These are phyloP conservation scores for Mycena haematopus DNA, from an alignment of 768 basidiomycete species.

Conservation along the genomic window DNA sequence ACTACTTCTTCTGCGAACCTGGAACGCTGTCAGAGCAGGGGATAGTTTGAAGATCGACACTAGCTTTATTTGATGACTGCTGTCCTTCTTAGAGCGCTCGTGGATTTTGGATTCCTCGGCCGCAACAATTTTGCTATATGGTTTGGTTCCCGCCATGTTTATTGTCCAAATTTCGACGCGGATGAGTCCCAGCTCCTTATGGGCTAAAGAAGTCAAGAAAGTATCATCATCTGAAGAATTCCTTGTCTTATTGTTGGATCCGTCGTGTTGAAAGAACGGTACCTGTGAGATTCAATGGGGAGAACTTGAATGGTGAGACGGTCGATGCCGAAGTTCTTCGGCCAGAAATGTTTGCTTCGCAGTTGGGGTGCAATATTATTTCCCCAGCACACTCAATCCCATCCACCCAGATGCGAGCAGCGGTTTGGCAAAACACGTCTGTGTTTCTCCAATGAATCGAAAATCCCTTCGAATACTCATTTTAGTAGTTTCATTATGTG, in stretches of 20 bases:
- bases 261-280: background rate
- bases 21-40: background rate
- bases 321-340: conserved; percentile 16
- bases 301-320: conserved; percentile 19
- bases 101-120: conserved; percentile 19
- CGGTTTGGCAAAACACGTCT: conserved; percentile 25
- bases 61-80: conserved; percentile 24
- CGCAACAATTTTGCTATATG: background rate
- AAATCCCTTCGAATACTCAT: conserved; percentile 13
- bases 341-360: conserved; percentile 13
- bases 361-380: conserved; percentile 20
- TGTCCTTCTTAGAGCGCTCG: conserved; percentile 27
- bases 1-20: conserved; percentile 17
- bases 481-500: background rate
- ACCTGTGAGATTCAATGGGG: conserved; percentile 24
- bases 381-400: conserved; percentile 27
- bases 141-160: conserved; percentile 14
- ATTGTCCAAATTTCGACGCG: conserved; percentile 26
- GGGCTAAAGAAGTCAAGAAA: conserved; percentile 9
- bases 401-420: conserved; percentile 22
- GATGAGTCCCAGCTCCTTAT: conserved; percentile 24
- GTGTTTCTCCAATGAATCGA: conserved; percentile 26
- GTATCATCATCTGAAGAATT: conserved; percentile 24
- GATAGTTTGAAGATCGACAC: background rate
- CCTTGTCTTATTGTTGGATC: background rate